These are phyloP conservation scores for Mucor mucedo DNA, from an alignment of 371 early-diverging fungal species.

Conservation along the genomic window DNA sequence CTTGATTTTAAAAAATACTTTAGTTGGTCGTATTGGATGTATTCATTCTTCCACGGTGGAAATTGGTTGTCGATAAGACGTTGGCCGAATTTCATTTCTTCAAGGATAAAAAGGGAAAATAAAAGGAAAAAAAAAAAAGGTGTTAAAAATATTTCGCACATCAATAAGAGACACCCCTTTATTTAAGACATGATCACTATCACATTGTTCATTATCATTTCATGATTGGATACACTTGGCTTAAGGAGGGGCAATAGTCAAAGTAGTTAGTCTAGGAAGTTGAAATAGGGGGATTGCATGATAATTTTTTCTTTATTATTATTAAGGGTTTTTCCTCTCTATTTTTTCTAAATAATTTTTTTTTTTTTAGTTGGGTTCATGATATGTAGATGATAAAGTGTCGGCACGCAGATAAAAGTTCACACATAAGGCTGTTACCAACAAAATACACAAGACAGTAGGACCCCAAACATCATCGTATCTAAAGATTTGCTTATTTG, in stretches of 20 bases:
- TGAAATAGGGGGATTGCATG: too few relatives aligned
- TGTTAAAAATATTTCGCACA: neutral
- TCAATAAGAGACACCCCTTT: neutral
- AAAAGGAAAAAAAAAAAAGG: neutral
- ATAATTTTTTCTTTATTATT: neutral
- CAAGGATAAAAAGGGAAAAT: neutral
- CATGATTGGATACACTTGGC: too few relatives aligned
- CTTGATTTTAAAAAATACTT: slow-evolving; percentile 25
- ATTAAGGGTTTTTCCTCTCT: neutral
- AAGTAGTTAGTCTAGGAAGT: too few relatives aligned
- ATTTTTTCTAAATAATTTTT: neutral
- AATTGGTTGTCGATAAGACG: slow-evolving; percentile 14
- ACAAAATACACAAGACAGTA: slow-evolving; percentile 32
- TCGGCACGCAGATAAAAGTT: slow-evolving; percentile 38
- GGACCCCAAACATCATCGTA: slow-evolving; percentile 44
- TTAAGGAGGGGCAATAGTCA: too few relatives aligned
- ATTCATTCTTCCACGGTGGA: slow-evolving; percentile 27
- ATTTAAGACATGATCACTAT: neutral
- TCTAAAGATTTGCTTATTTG: slow-evolving; percentile 26
- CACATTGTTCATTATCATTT: too few relatives aligned
- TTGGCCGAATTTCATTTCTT: slow-evolving; percentile 26
- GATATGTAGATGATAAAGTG: slow-evolving; percentile 9
- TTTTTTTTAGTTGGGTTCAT: slow-evolving; percentile 1
- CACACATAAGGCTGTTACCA: slow-evolving; percentile 31
- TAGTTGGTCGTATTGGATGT: slow-evolving; percentile 22